A percentile compares a stretch with the other conserved stretches of the same genome.
These are phyloP conservation scores for Pythium sukuiense DNA, from an alignment of 352 stramenopile species.

Conservation along the genomic window DNA sequence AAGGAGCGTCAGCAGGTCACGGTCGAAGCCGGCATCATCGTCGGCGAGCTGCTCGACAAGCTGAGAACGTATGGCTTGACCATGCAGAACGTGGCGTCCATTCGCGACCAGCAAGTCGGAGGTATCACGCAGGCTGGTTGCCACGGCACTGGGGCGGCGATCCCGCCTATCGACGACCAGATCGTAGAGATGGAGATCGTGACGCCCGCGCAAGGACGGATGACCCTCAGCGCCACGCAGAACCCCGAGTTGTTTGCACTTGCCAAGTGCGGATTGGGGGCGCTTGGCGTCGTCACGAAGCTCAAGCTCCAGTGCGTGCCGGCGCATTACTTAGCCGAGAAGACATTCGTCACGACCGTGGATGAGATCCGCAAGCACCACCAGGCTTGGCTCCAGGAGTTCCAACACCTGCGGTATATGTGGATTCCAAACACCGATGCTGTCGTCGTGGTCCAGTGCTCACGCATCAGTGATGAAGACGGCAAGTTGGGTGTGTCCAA, in stretches of 20 bases:
- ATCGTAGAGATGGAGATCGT: conserved; percentile 96
- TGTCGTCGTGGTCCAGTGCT: conserved; percentile 93
- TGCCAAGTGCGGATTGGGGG: conserved; percentile 94
- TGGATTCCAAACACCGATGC: conserved; percentile 98
- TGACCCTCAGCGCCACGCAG: conserved; percentile 83
- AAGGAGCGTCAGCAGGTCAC: conserved; percentile 90
- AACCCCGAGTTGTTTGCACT: conserved; percentile 90
- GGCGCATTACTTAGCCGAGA: conserved; percentile 92
- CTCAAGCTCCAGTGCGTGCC: conserved; percentile 95
- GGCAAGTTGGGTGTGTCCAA: conserved; percentile 31
- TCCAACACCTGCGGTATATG: conserved; percentile 96
- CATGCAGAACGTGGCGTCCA: conserved; percentile 98
- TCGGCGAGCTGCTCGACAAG: conserved; percentile 77
- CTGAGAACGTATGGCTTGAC: conserved; percentile 89
- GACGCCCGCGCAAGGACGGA: conserved; percentile 90
- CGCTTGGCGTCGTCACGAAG: conserved; percentile 95
- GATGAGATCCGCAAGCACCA: conserved; percentile 86
- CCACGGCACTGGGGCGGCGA: conserved; percentile 94
- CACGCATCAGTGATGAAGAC: conserved; percentile 53
- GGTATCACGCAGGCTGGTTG: conserved; percentile 94
- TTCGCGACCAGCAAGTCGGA: conserved; percentile 97
- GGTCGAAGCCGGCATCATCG: conserved; percentile 80
- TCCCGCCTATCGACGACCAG: conserved; percentile 97
- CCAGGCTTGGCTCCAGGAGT: conserved; percentile 65
- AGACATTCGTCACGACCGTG: conserved; percentile 90